phyloP scores from a whole-genome alignment of 192 early-diverging fungal genomes.

The Coemansia sp. region DNA sequence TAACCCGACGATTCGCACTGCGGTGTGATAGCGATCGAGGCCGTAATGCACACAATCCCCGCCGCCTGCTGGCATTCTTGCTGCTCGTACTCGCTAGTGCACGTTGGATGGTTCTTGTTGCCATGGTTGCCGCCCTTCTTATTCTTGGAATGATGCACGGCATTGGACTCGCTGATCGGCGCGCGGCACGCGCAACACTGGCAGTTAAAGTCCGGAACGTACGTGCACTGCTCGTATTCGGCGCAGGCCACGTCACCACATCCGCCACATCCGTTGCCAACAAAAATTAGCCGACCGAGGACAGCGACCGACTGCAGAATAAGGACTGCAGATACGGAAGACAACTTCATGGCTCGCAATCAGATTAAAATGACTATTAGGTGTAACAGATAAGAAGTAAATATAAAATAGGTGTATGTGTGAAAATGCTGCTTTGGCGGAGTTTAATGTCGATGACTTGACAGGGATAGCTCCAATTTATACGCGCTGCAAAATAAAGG shows the following conservation, averaged over 20 bases:
- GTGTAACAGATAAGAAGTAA: not conserved
- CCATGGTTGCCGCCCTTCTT: not conserved
- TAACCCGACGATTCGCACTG: not conserved
- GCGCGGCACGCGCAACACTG: not conserved
- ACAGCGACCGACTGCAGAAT: conserved; percentile 3
- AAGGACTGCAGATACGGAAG: not conserved
- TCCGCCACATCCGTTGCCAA: conserved; percentile 10
- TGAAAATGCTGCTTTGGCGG: not conserved
- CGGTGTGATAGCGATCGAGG: not conserved
- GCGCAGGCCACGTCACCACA: not conserved
- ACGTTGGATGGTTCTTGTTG: not conserved
- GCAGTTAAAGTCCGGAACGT: not conserved
- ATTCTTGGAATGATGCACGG: not conserved
- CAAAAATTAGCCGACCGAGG: conserved; percentile 5
- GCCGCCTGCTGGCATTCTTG: not conserved
- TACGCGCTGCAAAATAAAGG: not conserved
- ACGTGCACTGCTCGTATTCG: not conserved
- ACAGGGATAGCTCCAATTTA: not conserved
- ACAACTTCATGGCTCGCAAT: conserved; percentile 1
- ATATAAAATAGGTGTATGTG: not conserved
- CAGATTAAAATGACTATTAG: not conserved
- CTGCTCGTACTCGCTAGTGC: not conserved
- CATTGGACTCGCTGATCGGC: not conserved
- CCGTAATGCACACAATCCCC: not conserved
- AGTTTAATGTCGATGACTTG: not conserved